Percentiles rank a stretch among this genome's conserved stretches.
Evolutionary conservation across 176 grass and related monocot species (phyloP).

Genomic region (Puya raimondii): DNA sequence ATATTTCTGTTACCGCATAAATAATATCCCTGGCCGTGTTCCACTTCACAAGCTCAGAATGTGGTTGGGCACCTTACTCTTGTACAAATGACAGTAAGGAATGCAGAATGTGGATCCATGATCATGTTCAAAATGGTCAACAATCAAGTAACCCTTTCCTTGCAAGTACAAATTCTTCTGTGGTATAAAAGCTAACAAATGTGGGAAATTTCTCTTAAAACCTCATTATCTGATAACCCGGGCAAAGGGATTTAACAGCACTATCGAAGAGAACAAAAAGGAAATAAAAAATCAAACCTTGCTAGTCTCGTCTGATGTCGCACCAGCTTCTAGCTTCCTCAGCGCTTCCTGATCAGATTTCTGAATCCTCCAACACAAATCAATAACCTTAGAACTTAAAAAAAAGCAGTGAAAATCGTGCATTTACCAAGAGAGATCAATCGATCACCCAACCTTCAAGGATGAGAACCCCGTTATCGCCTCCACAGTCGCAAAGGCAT

Average conservation of each 20-base stretch:
- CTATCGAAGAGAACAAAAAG: not conserved
- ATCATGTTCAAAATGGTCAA: too few relatives aligned
- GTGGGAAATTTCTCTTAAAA: too few relatives aligned
- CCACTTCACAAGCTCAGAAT: too few relatives aligned
- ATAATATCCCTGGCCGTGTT: too few relatives aligned
- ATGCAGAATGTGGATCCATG: too few relatives aligned
- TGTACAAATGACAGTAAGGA: too few relatives aligned
- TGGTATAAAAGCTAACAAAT: too few relatives aligned
- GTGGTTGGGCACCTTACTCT: too few relatives aligned
- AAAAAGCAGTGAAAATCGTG: not conserved
- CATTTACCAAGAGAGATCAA: not conserved
- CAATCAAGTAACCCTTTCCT: too few relatives aligned
- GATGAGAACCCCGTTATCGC: conserved; percentile 49
- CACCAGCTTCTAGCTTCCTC: conserved; percentile 35
- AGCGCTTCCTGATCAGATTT: conserved; percentile 43
- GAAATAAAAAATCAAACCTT: conserved; percentile 6
- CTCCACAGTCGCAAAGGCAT: conserved; percentile 35
- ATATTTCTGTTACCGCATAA: too few relatives aligned
- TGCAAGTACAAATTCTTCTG: too few relatives aligned
- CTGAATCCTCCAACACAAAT: conserved; percentile 28
- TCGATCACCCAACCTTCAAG: conserved; percentile 45
- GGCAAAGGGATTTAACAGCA: not conserved
- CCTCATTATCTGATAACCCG: not conserved
- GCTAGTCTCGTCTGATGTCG: conserved; percentile 1
- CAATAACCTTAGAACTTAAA: conserved; percentile 2